These are phyloP conservation scores for Arthrobotrys megalospora DNA, from an alignment of 2,329 filamentous ascomycete genomes.

Conservation along the genomic window DNA sequence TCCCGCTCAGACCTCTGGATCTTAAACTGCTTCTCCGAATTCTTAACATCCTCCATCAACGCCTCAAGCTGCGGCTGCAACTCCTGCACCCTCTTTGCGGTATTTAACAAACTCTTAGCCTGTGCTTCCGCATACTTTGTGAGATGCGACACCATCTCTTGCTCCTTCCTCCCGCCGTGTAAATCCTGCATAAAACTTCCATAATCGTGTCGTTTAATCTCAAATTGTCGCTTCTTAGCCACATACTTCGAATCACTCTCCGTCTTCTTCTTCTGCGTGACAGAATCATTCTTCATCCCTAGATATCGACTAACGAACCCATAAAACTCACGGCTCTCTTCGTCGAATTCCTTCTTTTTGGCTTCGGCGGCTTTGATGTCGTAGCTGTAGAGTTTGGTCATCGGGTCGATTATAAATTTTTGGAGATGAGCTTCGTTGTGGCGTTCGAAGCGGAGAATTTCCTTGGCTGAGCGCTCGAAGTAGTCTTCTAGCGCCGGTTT, in stretches of 20 bases:
- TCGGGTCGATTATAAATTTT: slow-evolving; percentile 93
- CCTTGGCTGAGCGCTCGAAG: slow-evolving; percentile 94
- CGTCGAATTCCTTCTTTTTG: slow-evolving; percentile 98
- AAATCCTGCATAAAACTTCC: slow-evolving; percentile 99
- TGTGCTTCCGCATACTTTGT: slow-evolving; percentile 95
- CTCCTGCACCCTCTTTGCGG: slow-evolving; percentile 88
- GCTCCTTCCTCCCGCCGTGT: slow-evolving; percentile 98
- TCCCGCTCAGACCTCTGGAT: slow-evolving; percentile 95
- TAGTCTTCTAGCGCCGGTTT: slow-evolving; percentile 97
- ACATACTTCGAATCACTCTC: slow-evolving; percentile 98
- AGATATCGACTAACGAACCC: slow-evolving; percentile 94
- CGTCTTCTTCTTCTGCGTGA: slow-evolving; percentile 96
- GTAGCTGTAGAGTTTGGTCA: slow-evolving; percentile 89
- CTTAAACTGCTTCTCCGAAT: slow-evolving; percentile 96
- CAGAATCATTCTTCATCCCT: slow-evolving; percentile 93
- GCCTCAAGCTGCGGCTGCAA: slow-evolving; percentile 92
- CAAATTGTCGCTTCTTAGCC: slow-evolving; percentile 91
- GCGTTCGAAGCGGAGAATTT: slow-evolving; percentile 89
- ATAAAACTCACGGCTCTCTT: slow-evolving; percentile 99
- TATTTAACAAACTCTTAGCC: slow-evolving; percentile 83
- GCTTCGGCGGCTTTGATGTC: slow-evolving; percentile 98
- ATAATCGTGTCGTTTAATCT: slow-evolving; percentile 98
- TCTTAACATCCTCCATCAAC: slow-evolving; percentile 86
- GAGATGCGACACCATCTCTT: slow-evolving; percentile 93
- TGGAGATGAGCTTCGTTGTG: slow-evolving; percentile 88